Conservation (phyloP, 108 stramenopile species). For the Fragilaria crotonensis region DNA sequence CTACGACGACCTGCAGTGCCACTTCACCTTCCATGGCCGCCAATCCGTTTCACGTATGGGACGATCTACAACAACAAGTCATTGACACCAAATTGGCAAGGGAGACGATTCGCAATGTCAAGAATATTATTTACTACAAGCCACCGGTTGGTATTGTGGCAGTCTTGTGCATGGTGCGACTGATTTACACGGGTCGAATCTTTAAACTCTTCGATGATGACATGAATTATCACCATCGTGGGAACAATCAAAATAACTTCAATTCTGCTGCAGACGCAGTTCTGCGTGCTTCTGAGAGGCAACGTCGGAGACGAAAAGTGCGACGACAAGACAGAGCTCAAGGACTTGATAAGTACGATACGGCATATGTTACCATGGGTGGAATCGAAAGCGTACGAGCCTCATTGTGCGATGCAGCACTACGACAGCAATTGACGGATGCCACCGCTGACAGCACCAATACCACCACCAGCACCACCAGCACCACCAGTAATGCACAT, state of each 20-base stretch:
- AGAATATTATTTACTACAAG: conserved; percentile 35
- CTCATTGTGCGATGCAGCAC: not conserved
- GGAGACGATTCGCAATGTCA: not conserved
- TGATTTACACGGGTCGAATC: conserved; percentile 26
- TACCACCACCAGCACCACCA: too few species aligned
- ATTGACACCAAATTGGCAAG: too few species aligned
- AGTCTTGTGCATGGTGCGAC: conserved; percentile 14
- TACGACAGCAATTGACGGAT: too few species aligned
- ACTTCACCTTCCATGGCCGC: too few species aligned
- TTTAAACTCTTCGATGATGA: too few species aligned
- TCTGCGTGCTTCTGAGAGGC: conserved; percentile 30
- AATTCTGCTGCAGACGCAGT: conserved; percentile 27
- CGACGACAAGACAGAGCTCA: conserved; percentile 10
- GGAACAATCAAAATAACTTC: not conserved
- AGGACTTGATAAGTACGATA: conserved; percentile 49
- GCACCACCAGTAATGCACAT: too few species aligned
- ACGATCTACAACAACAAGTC: too few species aligned
- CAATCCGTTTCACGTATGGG: too few species aligned
- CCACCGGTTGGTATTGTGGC: conserved; percentile 69
- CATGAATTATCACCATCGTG: too few species aligned
- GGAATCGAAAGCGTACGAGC: conserved; percentile 57
- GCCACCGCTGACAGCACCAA: too few species aligned
- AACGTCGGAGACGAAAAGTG: not conserved
- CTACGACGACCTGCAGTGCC: too few species aligned
- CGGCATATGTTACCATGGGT: conserved; percentile 40